These are phyloP conservation scores for Cryptosporidium viatorum DNA, from an alignment of 169 alveolate species.

Conservation along the genomic window DNA sequence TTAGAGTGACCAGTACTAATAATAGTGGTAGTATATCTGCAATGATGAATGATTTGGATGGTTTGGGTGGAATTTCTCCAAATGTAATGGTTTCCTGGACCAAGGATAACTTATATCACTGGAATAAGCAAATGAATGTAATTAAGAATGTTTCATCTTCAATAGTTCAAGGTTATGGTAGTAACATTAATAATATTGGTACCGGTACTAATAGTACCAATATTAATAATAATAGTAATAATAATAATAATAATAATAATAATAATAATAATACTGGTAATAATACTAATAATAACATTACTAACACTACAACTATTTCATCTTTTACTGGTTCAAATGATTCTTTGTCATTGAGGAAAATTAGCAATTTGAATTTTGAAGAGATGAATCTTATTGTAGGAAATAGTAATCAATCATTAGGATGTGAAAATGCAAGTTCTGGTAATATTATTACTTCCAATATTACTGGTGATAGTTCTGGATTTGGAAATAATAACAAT, in stretches of 20 bases:
- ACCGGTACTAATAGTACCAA: too few species aligned
- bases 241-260: too few species aligned
- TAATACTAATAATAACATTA: too few species aligned
- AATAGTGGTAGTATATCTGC: background rate
- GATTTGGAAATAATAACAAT: too few species aligned
- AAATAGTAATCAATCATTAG: background rate
- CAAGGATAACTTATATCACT: constrained; percentile 2
- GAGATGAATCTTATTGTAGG: background rate
- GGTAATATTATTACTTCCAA: background rate
- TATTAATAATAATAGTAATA: too few species aligned
- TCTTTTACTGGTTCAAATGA: background rate
- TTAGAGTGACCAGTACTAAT: background rate
- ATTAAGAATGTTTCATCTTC: constrained; percentile 4
- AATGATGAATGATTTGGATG: background rate
- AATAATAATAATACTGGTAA: too few species aligned
- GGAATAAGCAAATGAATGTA: constrained; percentile 53
- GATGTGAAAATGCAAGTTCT: background rate
- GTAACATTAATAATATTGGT: background rate
- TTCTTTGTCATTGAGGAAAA: background rate
- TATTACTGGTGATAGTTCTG: too few species aligned
- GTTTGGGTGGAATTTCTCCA: background rate
- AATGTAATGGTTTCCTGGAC: background rate
- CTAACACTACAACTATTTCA: background rate
- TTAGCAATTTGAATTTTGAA: background rate
- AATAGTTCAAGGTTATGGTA: background rate